Conservation (phyloP, 1,284 basidiomycete species). For the Cryptococcus maquisensis region DNA sequence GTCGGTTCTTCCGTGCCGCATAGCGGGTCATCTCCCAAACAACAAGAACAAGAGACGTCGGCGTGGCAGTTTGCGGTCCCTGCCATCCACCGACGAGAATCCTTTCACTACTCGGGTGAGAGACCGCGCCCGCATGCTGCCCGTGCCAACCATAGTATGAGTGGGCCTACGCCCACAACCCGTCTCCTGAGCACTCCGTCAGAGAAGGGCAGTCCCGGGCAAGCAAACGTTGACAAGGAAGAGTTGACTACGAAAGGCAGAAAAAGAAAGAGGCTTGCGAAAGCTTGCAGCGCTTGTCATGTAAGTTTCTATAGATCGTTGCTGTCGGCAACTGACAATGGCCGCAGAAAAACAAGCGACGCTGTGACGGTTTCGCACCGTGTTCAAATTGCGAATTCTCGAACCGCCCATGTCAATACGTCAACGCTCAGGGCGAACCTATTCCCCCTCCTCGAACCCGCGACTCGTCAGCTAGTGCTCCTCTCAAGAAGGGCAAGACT, state of each 20-base stretch:
- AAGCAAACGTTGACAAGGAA: slow-evolving; percentile 24
- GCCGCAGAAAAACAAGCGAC: slow-evolving; percentile 50
- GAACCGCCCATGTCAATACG: slow-evolving; percentile 49
- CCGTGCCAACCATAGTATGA: slow-evolving; percentile 6
- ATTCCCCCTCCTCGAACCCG: slow-evolving; percentile 48
- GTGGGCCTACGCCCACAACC: neutral
- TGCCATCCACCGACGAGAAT: slow-evolving; percentile 5
- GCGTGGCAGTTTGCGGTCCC: neutral
- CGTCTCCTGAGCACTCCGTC: neutral
- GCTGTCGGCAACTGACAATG: neutral
- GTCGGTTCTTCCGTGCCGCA: slow-evolving; percentile 5
- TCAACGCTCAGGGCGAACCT: slow-evolving; percentile 47
- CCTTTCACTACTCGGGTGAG: slow-evolving; percentile 12
- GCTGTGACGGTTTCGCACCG: slow-evolving; percentile 53
- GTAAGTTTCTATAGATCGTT: slow-evolving; percentile 27
- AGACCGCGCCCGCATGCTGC: slow-evolving; percentile 13
- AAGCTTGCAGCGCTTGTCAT: slow-evolving; percentile 49
- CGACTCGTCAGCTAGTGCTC: slow-evolving; percentile 25
- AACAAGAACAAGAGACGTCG: neutral
- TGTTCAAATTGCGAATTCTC: slow-evolving; percentile 55
- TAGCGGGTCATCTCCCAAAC: slow-evolving; percentile 1
- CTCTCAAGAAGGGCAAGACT: slow-evolving; percentile 3
- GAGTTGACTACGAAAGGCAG: slow-evolving; percentile 49
- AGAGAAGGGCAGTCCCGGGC: neutral
- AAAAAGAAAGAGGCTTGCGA: slow-evolving; percentile 47